Base-by-base conservation (phyloP, 1,139 yeast genomes). In the Scheffersomyces stambukii region DNA sequence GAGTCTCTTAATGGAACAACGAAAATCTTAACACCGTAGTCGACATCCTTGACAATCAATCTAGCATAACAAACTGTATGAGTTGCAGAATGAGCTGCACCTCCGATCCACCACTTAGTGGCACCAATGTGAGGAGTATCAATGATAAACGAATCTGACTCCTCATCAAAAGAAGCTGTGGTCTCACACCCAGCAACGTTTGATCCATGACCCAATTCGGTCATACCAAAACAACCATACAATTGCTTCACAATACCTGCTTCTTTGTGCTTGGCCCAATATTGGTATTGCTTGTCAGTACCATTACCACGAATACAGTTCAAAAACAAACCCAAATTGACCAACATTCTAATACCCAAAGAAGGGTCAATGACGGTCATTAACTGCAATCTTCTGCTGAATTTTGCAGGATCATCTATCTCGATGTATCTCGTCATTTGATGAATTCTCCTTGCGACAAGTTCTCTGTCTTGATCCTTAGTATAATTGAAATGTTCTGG, bases 61-160 rank as follows among this genome's bases (percentile, higher is more conserved):
- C 96, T 72, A 18, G 96, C 96, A 50, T 79, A 88, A 28, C 75
- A 80, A 20, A 82, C 75, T 15, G 86, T 66, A 58, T 88, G 96
- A 27, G 91, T 84, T 7, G 96, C 82, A 15, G 95, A 81, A 53
- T 85, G 95, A 5, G 96, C 96, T 30, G 96, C 96, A 50, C 96
- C 96, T 31, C 96, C 96, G 49, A 88, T 88, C 96, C 96, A 88
- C 96, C 96, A 88, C 60, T 88, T 88, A 35, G 96, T 85, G 21
- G 96, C 96, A 31, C 91, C 88, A 38, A 83, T 61, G 52, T 85
- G 85, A 6, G 96, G 96, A 14, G 96, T 88, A 54, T 84, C 77
- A 42, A 88, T 77, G 31, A 74, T 57, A 45, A 88, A 84, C 39
- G 78, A 76, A 47, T 84, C 86, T 17, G 69, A 70, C 16, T 59